phyloP scores from a whole-genome alignment of 2,329 filamentous ascomycete species.

The Acrodontium crateriforme region DNA sequence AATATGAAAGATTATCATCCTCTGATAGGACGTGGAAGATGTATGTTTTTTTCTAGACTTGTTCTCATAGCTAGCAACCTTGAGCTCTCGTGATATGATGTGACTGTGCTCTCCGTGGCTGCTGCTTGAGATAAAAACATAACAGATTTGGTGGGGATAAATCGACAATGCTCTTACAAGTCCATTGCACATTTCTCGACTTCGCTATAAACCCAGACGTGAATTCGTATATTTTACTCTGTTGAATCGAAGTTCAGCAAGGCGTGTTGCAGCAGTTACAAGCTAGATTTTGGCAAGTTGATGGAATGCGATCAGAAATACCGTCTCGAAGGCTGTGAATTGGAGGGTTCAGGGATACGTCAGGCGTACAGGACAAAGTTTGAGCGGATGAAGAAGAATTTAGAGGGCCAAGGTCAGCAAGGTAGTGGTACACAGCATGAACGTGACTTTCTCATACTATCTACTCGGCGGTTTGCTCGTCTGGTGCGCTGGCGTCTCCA shows the following conservation, averaged over 20 bases:
- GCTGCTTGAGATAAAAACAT: too few relatives aligned
- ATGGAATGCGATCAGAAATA: constrained; percentile 47
- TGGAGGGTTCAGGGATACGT: constrained; percentile 47
- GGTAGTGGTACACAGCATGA: not conserved
- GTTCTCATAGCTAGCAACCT: too few relatives aligned
- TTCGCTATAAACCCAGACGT: too few relatives aligned
- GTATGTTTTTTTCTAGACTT: too few relatives aligned
- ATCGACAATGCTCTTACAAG: too few relatives aligned
- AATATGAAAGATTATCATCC: too few relatives aligned
- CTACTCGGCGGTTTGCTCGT: constrained; percentile 2
- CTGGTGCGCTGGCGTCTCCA: constrained; percentile 8
- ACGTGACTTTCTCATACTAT: not conserved
- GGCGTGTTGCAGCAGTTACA: constrained; percentile 52
- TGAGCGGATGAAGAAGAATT: constrained; percentile 38
- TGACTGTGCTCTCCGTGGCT: too few relatives aligned
- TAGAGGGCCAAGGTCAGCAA: constrained; percentile 4
- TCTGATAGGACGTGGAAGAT: too few relatives aligned
- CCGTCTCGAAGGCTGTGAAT: constrained; percentile 21
- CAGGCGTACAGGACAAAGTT: constrained; percentile 49
- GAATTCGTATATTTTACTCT: too few relatives aligned
- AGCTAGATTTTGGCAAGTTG: constrained; percentile 48
- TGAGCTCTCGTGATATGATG: too few relatives aligned
- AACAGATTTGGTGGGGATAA: too few relatives aligned
- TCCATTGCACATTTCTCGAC: too few relatives aligned
- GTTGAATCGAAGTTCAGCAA: constrained; percentile 54